Conservation (phyloP, 2,329 filamentous ascomycete genomes). For the Trichoderma sp. region DNA sequence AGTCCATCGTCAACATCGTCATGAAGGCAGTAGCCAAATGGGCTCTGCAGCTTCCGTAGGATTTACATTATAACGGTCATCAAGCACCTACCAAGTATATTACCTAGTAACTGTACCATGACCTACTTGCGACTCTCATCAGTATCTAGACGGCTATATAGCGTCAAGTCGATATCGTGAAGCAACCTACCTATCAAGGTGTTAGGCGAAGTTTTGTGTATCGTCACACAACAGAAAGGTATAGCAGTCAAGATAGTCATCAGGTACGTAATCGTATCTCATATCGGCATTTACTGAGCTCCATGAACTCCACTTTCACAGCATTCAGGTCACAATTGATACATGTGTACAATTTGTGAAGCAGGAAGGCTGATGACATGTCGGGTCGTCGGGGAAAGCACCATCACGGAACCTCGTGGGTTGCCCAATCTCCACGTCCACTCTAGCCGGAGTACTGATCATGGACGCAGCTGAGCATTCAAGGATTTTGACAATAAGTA, state of each 20-base stretch:
- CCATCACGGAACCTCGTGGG: neutral
- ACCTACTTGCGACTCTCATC: neutral
- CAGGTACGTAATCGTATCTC: neutral
- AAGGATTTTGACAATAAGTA: neutral
- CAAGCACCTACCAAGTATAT: neutral
- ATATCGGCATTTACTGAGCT: neutral
- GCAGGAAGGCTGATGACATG: too few species aligned
- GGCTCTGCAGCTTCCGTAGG: neutral
- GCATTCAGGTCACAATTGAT: too few species aligned
- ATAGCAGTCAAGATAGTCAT: neutral
- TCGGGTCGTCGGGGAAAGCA: neutral
- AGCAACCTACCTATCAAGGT: neutral
- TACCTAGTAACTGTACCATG: neutral
- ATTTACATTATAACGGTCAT: neutral
- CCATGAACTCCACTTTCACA: neutral
- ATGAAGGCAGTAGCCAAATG: neutral
- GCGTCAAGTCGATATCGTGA: neutral
- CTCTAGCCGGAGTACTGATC: neutral
- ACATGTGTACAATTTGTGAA: neutral
- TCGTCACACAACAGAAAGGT: neutral
- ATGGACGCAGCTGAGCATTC: neutral
- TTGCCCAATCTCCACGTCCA: neutral
- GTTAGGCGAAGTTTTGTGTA: neutral
- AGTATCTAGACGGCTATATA: neutral
- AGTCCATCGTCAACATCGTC: neutral